Evolutionary conservation across 495 filamentous ascomycete species (phyloP).

Genomic region (Hypoxylon intermedium): DNA sequence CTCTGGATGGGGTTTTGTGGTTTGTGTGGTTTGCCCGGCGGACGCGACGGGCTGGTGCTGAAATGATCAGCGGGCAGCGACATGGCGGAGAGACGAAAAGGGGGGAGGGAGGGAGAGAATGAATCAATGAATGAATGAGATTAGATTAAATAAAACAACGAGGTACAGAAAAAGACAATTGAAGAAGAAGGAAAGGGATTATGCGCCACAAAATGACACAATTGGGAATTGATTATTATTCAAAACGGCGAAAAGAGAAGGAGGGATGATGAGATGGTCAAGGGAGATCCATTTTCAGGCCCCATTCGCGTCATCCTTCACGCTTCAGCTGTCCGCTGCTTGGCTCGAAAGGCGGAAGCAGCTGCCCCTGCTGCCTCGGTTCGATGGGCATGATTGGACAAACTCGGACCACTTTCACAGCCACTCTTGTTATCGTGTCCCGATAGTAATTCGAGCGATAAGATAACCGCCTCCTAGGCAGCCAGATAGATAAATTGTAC

Average conservation of each 20-base stretch:
- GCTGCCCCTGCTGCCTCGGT: neutral
- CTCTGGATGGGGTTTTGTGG: conserved; percentile 33
- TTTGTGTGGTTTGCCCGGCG: conserved; percentile 25
- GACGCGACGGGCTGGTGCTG: conserved; percentile 26
- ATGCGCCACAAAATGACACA: neutral
- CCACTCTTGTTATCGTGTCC: too few relatives aligned
- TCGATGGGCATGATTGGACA: neutral
- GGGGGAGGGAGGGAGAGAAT: too few relatives aligned
- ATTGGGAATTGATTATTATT: neutral
- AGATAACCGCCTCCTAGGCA: too few relatives aligned
- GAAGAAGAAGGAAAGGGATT: conserved; percentile 1
- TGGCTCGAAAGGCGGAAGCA: conserved; percentile 24
- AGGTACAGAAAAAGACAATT: neutral
- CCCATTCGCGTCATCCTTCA: conserved; percentile 16
- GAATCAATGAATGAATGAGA: conserved; percentile 1
- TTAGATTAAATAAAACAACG: conserved; percentile 1
- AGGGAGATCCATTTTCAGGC: conserved; percentile 2
- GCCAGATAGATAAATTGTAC: too few relatives aligned
- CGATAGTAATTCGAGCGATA: too few relatives aligned
- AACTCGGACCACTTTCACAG: neutral
- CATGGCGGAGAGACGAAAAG: conserved; percentile 13
- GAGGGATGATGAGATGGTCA: conserved; percentile 16
- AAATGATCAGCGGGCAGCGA: conserved; percentile 33
- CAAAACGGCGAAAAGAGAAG: conserved; percentile 6
- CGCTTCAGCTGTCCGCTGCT: conserved; percentile 16